A percentile compares a stretch with the other conserved stretches of the same genome.
Conservation (phyloP, 164 flowering plant genomes). For the Cinnamomum chago region DNA sequence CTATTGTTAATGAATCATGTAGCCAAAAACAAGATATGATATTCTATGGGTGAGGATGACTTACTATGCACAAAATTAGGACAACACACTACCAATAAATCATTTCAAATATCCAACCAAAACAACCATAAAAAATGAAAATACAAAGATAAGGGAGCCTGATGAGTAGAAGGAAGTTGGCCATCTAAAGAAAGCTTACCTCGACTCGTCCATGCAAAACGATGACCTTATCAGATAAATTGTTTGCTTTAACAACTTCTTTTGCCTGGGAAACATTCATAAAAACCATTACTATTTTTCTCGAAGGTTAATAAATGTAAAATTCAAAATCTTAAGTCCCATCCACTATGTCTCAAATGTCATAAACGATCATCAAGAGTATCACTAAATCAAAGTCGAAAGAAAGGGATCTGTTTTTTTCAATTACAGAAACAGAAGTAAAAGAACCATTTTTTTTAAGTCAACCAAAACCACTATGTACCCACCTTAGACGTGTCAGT, state of each 20-base stretch:
- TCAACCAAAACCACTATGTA: too few species aligned
- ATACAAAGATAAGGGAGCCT: not conserved
- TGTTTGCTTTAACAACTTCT: slow-evolving; percentile 91
- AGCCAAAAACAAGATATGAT: too few species aligned
- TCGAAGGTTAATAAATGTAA: not conserved
- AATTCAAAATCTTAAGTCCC: not conserved
- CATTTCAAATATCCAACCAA: too few species aligned
- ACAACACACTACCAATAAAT: too few species aligned
- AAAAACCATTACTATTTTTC: not conserved
- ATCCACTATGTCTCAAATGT: not conserved
- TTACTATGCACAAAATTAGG: too few species aligned
- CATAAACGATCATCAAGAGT: not conserved
- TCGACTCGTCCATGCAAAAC: slow-evolving; percentile 97
- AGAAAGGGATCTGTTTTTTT: not conserved
- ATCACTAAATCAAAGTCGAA: not conserved
- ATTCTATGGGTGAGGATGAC: too few species aligned
- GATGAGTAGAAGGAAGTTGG: not conserved
- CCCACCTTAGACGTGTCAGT: too few species aligned
- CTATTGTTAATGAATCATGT: too few species aligned
- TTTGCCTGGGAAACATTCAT: slow-evolving; percentile 56
- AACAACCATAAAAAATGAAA: not conserved
- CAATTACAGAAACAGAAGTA: not conserved
- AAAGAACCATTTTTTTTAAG: too few species aligned
- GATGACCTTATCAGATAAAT: slow-evolving; percentile 66
- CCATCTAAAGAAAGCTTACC: slow-evolving; percentile 38